Base-by-base conservation (phyloP, 2,329 filamentous ascomycete genomes). In the Botrytis byssoidea region DNA sequence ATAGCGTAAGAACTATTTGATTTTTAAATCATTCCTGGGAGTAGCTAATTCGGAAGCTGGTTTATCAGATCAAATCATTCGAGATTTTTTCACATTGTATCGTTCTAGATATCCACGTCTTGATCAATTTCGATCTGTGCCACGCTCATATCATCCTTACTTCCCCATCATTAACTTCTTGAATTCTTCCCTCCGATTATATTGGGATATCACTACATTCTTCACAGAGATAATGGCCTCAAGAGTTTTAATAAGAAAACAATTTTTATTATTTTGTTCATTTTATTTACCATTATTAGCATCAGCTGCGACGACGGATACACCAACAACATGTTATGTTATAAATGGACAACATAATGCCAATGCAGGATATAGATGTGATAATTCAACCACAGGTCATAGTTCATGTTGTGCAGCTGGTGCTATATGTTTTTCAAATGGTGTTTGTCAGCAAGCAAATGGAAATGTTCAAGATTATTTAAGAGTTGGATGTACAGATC, bases 401-500 rank as follows among this genome's bases (percentile, higher is more conserved):
- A 76, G 71, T 59, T 68, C 76, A 16, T 79, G 77, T 60, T 79
- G 76, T 44, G 65, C 22, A 18, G 37, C 68, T 32, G 77, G 77
- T 66, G 74, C 74, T 14, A 75, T 74, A 35, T 79, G 77, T 63
- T 79, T 75, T 51, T 77, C 75, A 16, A 79, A 78, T 48, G 77
- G 77, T 12, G 61, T 79, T 20, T 79, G 77, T 66, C 67, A 74
- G 65, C 74, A 77, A 32, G 44, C 48, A 44, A 78, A 77, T 69
- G 71, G 73, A 2, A 44, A 68, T 37, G 42, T 74, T 16, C 74
- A 75, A 61, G 77, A 79, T 64, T 79, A 77, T 65, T 65, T 78
- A 51, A 74, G 77, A 69, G 77, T 78, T n/a, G 77, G 77, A 42
- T 79, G 77, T 75, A 79, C 77, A 46, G 77, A 79, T 74, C 70